Base-by-base conservation (phyloP, 1,139 yeast genomes). In the Geotrichum reessii region DNA sequence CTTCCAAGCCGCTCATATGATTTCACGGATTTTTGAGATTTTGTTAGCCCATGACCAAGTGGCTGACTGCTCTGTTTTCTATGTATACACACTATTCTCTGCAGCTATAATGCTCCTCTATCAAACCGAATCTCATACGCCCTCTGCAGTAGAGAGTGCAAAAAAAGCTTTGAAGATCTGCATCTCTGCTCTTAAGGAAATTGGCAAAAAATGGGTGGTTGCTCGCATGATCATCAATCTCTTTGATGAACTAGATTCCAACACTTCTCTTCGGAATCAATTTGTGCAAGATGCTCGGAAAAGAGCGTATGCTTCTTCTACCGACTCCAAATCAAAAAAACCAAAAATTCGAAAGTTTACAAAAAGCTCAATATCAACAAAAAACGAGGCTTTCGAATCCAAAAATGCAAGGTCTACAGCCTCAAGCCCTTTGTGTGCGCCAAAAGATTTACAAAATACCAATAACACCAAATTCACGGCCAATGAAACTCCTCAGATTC, bases 1-100 rank as follows among this genome's bases (percentile, higher is more conserved):
- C 1, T 87, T 87, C 75, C 92, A 87, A 70, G 90, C 95, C 0
- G 89, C 93, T 1, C 83, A 89, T 67, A 85, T 86, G 86, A 84
- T 87, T 63, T 82, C 87, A 7, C 78, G 83, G 61, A 85, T 87
- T 58, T 76, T 83, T 52, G 86, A 85, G 60, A 83, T 82, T 61
- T 67, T 87, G 62, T 71, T 80, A 44, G 81, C 80, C 52, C 77
- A 80, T 55, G 78, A 80, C 60, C 81, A 82, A 65, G 69, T 84
- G 60, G 74, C 74, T 62, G 78, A 79, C 66, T 77, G 84, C 68
- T 86, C 87, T 28, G 82, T 84, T 27, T 78, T 83, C 69, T 76
- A 83, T 64, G 75, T 79, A 49, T 75, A 78, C 59, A 73, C 79
- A 1, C 71, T 86, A 42, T 86, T 86, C 69, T 80, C 87, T 51